These are phyloP conservation scores for Lyophyllum decastes DNA, from an alignment of 768 basidiomycete species.

Conservation along the genomic window DNA sequence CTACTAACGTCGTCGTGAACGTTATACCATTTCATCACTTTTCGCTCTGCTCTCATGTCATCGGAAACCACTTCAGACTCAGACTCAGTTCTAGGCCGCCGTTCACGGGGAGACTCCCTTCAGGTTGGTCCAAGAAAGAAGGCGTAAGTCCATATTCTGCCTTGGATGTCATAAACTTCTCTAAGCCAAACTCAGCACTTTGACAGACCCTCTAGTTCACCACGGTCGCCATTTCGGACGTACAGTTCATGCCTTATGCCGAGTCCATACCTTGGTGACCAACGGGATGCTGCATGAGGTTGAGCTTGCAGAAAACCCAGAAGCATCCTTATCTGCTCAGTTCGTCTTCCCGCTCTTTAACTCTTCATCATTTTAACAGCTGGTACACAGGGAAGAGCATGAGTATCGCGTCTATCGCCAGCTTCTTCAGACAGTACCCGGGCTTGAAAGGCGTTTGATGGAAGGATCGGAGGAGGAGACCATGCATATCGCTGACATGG, in stretches of 20 bases:
- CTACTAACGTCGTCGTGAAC: neutral
- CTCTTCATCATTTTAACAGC: neutral
- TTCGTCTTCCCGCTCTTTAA: neutral
- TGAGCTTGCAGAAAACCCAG: neutral
- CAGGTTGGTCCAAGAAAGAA: neutral
- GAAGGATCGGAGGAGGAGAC: constrained; percentile 22
- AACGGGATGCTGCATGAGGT: constrained; percentile 14
- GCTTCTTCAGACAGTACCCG: constrained; percentile 7
- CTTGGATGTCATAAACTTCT: neutral
- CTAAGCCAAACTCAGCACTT: neutral
- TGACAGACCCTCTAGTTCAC: constrained; percentile 17
- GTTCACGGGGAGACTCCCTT: neutral
- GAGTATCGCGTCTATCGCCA: neutral
- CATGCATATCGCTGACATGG: too few relatives aligned
- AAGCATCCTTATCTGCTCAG: neutral
- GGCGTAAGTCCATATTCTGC: neutral
- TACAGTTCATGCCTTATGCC: too few relatives aligned
- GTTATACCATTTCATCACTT: neutral
- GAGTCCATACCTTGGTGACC: constrained; percentile 17
- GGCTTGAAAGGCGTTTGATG: constrained; percentile 12
- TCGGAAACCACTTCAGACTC: too few relatives aligned
- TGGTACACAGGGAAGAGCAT: neutral
- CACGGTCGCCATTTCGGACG: constrained; percentile 24
- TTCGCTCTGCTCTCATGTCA: neutral
- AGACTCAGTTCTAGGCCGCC: neutral